Conservation (phyloP, 169 alveolate genomes). For the Eimeria praecox region DNA sequence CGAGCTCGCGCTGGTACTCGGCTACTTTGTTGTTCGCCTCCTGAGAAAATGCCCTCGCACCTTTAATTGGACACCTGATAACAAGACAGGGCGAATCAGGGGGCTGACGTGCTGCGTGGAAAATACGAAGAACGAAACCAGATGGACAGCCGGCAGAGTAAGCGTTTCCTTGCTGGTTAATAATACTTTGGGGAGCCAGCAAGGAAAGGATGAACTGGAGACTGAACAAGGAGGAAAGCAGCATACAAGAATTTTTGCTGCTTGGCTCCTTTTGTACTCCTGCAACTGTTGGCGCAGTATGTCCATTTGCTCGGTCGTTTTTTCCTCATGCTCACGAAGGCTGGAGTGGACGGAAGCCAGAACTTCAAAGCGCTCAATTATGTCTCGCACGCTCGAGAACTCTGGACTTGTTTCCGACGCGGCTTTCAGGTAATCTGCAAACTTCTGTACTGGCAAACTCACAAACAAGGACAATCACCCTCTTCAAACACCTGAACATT, state of each 20-base stretch:
- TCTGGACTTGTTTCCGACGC: conserved; percentile 39
- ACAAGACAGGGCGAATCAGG: neutral
- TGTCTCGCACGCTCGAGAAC: conserved; percentile 37
- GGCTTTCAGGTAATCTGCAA: conserved; percentile 32
- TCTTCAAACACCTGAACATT: neutral
- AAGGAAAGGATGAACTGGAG: neutral
- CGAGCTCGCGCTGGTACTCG: conserved; percentile 56
- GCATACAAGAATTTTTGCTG: conserved; percentile 51
- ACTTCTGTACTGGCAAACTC: conserved; percentile 41
- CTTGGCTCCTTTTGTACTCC: conserved; percentile 30
- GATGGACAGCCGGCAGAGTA: neutral
- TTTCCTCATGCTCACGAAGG: conserved; percentile 27
- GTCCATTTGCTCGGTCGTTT: conserved; percentile 23
- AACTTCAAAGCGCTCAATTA: conserved; percentile 54
- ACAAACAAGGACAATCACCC: neutral
- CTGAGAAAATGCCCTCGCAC: conserved; percentile 21
- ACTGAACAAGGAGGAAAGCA: neutral
- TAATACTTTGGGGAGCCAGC: too few relatives aligned
- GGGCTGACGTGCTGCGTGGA: neutral
- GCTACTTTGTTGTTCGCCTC: conserved; percentile 64
- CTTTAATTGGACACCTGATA: neutral
- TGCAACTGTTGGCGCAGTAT: conserved; percentile 21
- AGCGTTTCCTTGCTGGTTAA: neutral
- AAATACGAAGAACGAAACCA: neutral
- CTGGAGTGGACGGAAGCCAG: conserved; percentile 49